Conservation (phyloP, 1,284 basidiomycete species). For the Tilletia caries region DNA sequence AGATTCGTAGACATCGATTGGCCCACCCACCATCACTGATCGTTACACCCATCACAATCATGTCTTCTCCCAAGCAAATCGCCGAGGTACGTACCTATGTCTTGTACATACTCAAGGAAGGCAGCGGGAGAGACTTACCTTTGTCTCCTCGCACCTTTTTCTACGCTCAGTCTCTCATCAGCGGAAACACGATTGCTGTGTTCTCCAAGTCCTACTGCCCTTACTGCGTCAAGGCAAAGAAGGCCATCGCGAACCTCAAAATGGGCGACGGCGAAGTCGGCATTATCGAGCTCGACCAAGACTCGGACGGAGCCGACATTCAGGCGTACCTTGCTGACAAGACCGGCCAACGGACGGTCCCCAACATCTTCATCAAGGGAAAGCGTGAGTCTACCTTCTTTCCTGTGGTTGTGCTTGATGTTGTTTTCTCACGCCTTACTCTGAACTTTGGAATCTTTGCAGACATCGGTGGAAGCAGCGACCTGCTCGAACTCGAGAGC, state of each 20-base stretch:
- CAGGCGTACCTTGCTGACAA: conserved; percentile 54
- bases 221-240: conserved; percentile 52
- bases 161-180: conserved; percentile 44
- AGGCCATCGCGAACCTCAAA: conserved; percentile 45
- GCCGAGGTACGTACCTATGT: conserved; percentile 35
- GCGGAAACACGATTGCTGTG: conserved; percentile 50
- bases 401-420: background rate
- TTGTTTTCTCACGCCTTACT: background rate
- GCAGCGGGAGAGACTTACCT: background rate
- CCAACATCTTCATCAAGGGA: conserved; percentile 56
- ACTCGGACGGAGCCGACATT: conserved; percentile 47
- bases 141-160: background rate
- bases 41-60: background rate
- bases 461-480: conserved; percentile 53
- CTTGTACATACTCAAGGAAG: background rate
- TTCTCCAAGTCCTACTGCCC: conserved; percentile 53
- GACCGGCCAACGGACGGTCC: conserved; percentile 56
- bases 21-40: too few relatives aligned
- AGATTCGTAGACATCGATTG: too few relatives aligned
- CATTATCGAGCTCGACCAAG: conserved; percentile 54
- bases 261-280: conserved; percentile 46
- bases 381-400: conserved; percentile 22
- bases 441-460: background rate
- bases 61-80: conserved; percentile 32
- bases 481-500: conserved; percentile 39